Evolutionary conservation across 345 rosid genomes (phyloP).

Genomic region (Citrus sp.): DNA sequence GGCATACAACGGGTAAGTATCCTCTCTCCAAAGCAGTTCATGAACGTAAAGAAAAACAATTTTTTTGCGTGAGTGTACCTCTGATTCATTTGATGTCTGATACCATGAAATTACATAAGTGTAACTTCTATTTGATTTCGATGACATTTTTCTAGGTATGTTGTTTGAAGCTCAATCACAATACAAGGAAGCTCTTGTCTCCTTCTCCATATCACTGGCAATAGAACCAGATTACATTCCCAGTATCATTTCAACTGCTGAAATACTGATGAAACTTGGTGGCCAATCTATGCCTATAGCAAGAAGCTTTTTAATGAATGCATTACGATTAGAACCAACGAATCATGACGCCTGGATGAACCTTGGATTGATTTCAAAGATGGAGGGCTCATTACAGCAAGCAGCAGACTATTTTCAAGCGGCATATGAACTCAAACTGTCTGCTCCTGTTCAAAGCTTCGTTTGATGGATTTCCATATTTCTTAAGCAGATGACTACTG

Average conservation of each 20-base stretch:
- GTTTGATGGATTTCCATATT: constrained; percentile 10
- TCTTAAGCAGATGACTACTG: constrained; percentile 8
- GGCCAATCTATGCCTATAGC: constrained; percentile 56
- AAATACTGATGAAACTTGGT: constrained; percentile 61
- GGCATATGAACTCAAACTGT: constrained; percentile 71
- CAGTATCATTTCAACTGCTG: constrained; percentile 76
- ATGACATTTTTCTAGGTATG: constrained; percentile 48
- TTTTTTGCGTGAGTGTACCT: neutral
- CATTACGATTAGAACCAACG: constrained; percentile 70
- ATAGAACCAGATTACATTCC: constrained; percentile 79
- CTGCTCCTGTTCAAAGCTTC: constrained; percentile 75
- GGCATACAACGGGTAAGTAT: constrained; percentile 69
- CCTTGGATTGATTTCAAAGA: constrained; percentile 71
- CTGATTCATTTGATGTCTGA: neutral
- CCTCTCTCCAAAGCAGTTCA: neutral
- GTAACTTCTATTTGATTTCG: neutral
- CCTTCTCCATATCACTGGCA: constrained; percentile 66
- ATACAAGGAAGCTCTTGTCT: constrained; percentile 66
- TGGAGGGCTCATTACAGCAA: constrained; percentile 71
- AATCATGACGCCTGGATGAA: constrained; percentile 81
- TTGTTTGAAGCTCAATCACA: constrained; percentile 62
- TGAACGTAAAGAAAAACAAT: neutral
- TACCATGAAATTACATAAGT: neutral
- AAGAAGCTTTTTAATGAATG: constrained; percentile 83
- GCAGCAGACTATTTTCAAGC: constrained; percentile 95